Conservation (phyloP, 1,284 basidiomycete species). For the Kwoniella shivajii region DNA sequence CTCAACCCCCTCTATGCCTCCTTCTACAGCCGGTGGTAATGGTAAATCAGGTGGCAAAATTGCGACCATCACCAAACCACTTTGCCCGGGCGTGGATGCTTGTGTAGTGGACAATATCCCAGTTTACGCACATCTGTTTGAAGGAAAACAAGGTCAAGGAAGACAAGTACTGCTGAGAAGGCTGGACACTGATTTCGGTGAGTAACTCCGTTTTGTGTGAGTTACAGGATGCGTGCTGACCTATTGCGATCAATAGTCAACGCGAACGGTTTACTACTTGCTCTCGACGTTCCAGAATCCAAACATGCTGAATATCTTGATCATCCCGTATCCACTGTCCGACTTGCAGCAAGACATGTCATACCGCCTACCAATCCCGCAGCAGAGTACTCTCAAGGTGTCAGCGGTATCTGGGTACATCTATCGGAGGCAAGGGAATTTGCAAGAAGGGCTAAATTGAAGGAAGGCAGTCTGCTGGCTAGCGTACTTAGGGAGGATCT, state of each 20-base stretch:
- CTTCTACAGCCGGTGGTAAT: conserved; percentile 5
- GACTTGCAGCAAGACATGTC: conserved; percentile 28
- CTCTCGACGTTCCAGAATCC: conserved; percentile 33
- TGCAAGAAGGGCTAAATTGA: conserved; percentile 28
- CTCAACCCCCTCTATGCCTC: conserved; percentile 3
- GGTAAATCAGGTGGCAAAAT: conserved; percentile 16
- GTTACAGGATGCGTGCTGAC: neutral
- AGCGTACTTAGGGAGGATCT: conserved; percentile 43
- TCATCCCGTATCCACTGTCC: conserved; percentile 25
- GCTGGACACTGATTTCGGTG: conserved; percentile 49
- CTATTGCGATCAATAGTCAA: conserved; percentile 34
- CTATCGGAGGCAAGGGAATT: conserved; percentile 39
- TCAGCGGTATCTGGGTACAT: conserved; percentile 46
- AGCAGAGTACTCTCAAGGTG: conserved; percentile 35
- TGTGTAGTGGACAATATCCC: conserved; percentile 51
- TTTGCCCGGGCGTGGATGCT: conserved; percentile 45
- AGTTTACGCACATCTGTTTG: conserved; percentile 43
- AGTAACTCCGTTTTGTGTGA: conserved; percentile 10
- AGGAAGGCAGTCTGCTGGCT: conserved; percentile 25
- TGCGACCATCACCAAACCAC: conserved; percentile 32
- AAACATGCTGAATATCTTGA: conserved; percentile 35
- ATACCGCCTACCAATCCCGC: conserved; percentile 25
- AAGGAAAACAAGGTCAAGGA: conserved; percentile 20
- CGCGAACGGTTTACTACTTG: conserved; percentile 41
- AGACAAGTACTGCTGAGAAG: conserved; percentile 39